Conservation (phyloP, 148 eudicot species). For the Nepenthes gracilis region DNA sequence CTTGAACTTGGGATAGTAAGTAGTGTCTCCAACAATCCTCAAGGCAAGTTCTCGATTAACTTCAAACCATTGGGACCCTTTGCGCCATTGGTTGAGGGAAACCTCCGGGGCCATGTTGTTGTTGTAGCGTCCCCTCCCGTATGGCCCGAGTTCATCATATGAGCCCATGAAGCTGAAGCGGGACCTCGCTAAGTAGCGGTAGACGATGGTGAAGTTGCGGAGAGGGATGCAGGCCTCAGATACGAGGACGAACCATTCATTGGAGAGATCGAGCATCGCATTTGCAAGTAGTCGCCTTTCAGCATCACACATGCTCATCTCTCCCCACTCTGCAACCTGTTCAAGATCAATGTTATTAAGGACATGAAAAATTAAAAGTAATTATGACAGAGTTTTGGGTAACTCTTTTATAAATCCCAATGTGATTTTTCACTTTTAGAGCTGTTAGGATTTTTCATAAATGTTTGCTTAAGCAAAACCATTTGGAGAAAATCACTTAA, state of each 20-base stretch:
- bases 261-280: slow-evolving; percentile 35
- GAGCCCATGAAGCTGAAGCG: slow-evolving; percentile 35
- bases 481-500: too few relatives aligned
- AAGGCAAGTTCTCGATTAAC: slow-evolving; percentile 34
- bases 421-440: too few relatives aligned
- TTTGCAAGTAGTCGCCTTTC: slow-evolving; percentile 46
- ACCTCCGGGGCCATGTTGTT: slow-evolving; percentile 32
- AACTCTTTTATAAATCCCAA: too few relatives aligned
- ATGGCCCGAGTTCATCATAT: slow-evolving; percentile 34
- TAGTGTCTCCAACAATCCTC: slow-evolving; percentile 21
- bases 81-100: slow-evolving; percentile 30
- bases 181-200: slow-evolving; percentile 28
- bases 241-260: slow-evolving; percentile 32
- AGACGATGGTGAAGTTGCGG: slow-evolving; percentile 30
- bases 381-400: too few relatives aligned
- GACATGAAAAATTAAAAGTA: too few relatives aligned
- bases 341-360: not conserved
- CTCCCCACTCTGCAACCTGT: slow-evolving; percentile 36
- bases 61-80: slow-evolving; percentile 8
- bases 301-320: slow-evolving; percentile 48
- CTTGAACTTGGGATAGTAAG: slow-evolving; percentile 32
- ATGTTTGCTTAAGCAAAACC: too few relatives aligned
- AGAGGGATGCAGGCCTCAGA: slow-evolving; percentile 45
- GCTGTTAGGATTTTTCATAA: too few relatives aligned
- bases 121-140: slow-evolving; percentile 33